phyloP scores from a whole-genome alignment of 1,139 yeast species.

The Insectozyma bohioensis region DNA sequence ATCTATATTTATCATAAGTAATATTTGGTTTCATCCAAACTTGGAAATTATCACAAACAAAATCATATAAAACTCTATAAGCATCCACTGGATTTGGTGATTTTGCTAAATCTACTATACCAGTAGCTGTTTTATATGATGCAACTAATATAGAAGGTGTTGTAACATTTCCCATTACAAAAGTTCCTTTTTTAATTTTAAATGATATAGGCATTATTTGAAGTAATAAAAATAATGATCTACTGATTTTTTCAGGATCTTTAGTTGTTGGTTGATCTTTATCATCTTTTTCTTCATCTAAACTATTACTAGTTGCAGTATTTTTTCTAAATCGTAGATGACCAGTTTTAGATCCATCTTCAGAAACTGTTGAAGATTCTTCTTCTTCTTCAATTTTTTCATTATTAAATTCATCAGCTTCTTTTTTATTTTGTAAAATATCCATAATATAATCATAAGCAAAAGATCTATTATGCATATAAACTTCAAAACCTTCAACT shows the following conservation, averaged over 20 bases:
- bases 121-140: conserved; percentile 58
- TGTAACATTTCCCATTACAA: conserved; percentile 74
- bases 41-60: conserved; percentile 51
- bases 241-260: not conserved
- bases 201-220: conserved; percentile 58
- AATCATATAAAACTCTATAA: conserved; percentile 46
- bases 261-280: conserved; percentile 2
- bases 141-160: conserved; percentile 73
- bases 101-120: conserved; percentile 55
- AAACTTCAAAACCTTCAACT: conserved; percentile 78
- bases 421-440: conserved; percentile 27
- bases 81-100: conserved; percentile 54
- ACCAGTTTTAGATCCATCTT: conserved; percentile 10
- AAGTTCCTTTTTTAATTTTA: conserved; percentile 63
- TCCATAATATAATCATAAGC: conserved; percentile 72
- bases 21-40: conserved; percentile 70
- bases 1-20: conserved; percentile 36
- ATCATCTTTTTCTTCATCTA: too few species aligned
- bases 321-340: conserved; percentile 9
- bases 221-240: conserved; percentile 25
- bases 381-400: conserved; percentile 13
- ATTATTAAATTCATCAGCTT: conserved; percentile 6
- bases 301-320: conserved; percentile 1
- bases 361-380: conserved; percentile 10
- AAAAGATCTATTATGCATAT: conserved; percentile 71